Evolutionary conservation across 805 yeast genomes (phyloP), one percentile per base, ranked within the genome.

Genomic region (Candida endomychidarum): DNA sequence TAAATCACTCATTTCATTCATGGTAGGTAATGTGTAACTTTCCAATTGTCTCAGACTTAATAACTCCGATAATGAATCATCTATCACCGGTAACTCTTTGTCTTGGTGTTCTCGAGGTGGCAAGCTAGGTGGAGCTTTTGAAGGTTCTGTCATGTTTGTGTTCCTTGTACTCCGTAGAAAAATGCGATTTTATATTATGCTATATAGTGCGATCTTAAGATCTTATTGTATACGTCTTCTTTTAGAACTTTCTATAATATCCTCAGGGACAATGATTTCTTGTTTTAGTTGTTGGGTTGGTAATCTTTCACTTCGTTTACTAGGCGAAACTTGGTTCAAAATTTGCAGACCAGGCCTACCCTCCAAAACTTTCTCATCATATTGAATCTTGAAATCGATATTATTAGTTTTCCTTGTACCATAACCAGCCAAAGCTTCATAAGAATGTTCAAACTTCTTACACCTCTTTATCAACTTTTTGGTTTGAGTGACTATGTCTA

Each of bases 1-100:
- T 5, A 39, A 33, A 17, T 58, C 63, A 5, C 57, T 50, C 24
- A 47, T 42, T 37, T 58, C 63, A 34, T 58, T 58, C 58, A 58
- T 47, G 24, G 31, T 42, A 1, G 61, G 60, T 18, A 49, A 44
- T 11, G 39, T 29, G 33, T 55, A 56, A n/a, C 42, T 27, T 30
- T 54, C 54, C 22, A 45, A 44, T 38, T 57, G 61, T 26, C 63
- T 37, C 12, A 5, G 30, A 15, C 27, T 15, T 14, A 46, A 33
- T 19, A 33, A 9, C 22, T 5, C n/a, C 19, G 32, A 29, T 22
- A 34, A 27, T 8, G 20, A 8, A 12, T 32, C 27, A 10, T 23
- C 10, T 8, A 15, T 8, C n/a, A 5, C 26, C 8, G 22, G 37
- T 14, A 9, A 10, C 10, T 20, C 37, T 12, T 8, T 25, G 3